Conservation (phyloP, 805 yeast species). For the Wickerhamiella azymoides region DNA sequence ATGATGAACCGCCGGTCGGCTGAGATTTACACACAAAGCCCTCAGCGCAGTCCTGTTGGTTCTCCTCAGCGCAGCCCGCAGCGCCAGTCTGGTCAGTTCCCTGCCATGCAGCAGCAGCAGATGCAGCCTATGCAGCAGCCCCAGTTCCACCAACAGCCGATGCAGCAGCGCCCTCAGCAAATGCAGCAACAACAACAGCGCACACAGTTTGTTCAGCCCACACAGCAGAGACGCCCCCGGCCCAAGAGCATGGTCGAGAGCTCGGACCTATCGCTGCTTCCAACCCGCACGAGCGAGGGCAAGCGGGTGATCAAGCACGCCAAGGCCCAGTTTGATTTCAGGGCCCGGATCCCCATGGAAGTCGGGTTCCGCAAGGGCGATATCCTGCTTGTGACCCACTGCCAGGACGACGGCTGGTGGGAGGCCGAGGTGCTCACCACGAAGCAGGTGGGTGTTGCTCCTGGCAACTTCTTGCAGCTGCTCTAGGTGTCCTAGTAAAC, state of each 20-base stretch:
- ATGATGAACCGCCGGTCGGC: conserved; percentile 5
- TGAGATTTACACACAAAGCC: conserved; percentile 1
- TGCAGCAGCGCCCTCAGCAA: not conserved
- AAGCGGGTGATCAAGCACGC: conserved; percentile 38
- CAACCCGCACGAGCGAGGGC: conserved; percentile 39
- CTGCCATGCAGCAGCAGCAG: not conserved
- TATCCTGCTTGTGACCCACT: conserved; percentile 35
- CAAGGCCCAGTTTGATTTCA: conserved; percentile 44
- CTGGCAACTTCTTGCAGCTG: conserved; percentile 37
- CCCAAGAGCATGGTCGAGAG: conserved; percentile 5
- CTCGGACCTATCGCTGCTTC: conserved; percentile 25
- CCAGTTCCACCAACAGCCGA: not conserved
- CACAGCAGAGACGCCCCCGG: conserved; percentile 1
- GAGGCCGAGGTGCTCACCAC: conserved; percentile 40
- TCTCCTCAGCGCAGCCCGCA: not conserved
- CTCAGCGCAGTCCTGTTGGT: not conserved
- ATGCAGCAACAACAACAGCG: not conserved
- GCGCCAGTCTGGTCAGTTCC: not conserved
- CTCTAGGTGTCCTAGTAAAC: not conserved
- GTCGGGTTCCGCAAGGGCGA: conserved; percentile 47
- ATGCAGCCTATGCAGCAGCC: not conserved
- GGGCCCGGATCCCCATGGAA: conserved; percentile 48
- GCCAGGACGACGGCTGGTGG: conserved; percentile 69
- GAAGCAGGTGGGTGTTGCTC: conserved; percentile 41
- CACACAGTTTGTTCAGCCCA: conserved; percentile 7